Base-by-base conservation (phyloP, 192 early-diverging fungal species). In the Rhizophagus clarus region DNA sequence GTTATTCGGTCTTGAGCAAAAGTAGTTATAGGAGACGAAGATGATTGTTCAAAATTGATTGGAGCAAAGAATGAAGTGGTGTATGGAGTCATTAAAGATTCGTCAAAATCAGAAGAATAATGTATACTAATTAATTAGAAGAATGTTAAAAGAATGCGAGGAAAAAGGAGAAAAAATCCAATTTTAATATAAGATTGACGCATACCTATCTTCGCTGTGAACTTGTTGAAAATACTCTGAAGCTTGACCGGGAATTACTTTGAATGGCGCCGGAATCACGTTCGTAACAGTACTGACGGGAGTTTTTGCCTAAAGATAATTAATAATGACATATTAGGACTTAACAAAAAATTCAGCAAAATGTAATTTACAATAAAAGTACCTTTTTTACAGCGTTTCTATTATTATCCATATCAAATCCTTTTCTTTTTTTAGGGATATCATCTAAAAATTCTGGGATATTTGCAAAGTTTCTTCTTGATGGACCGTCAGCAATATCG, bases 191-290 rank as follows among this genome's bases (percentile, higher is more conserved):
- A 40, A 24, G 3, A 28, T 9, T 32, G 5, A 15, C 20, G 14
- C 76, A 45, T 70, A 66, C 77, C 49, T 70, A 32, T 79, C 42
- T 2, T 56, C 67, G 34, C n/a, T 60, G 31, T 32, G 51, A 8
- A 42, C 26, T 60, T 79, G 29, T 37, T 79, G 77, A 31, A 79
- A 60, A 70, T 79, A 79, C 34, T 79, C 77, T 51, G 77, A 79
- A 24, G 42, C 77, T 79, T 79, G 77, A 32, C 77, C 77, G 8
- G 77, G 51, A 60, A 79, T 70, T 22, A 79, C 70, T 10, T 22
- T 79, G n/a, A 79, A 71, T 17, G 77, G 77, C 12, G 60, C 49
- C 14, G 77, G 77, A 29, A 70, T 79, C 6, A 79, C 67, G 34
- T 61, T 49, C 24, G 60, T 37, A 28, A n/a, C 12, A 9, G 10